A percentile compares a stretch with the other conserved stretches of the same genome.
These are phyloP conservation scores for Xanthoconium stramineum DNA, from an alignment of 768 basidiomycete species.

Conservation along the genomic window DNA sequence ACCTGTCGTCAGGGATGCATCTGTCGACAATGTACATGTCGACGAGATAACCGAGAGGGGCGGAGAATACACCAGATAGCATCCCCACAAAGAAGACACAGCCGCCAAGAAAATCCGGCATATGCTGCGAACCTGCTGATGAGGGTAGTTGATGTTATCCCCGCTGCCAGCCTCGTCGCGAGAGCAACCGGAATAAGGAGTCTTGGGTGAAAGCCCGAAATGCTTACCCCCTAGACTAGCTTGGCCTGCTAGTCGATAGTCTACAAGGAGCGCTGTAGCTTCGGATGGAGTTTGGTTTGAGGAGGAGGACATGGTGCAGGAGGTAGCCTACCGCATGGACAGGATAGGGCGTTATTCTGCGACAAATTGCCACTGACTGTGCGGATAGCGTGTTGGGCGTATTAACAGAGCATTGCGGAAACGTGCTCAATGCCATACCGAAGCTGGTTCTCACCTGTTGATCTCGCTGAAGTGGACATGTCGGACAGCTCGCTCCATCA, in stretches of 20 bases:
- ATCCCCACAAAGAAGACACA: constrained; percentile 22
- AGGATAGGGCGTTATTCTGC: no score
- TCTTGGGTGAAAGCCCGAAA: constrained; percentile 9
- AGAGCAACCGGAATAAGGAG: constrained; percentile 30
- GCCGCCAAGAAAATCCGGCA: constrained; percentile 12
- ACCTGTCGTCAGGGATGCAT: constrained; percentile 25
- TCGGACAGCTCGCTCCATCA: no score
- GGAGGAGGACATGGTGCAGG: constrained; percentile 15
- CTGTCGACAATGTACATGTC: no score
- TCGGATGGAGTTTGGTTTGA: constrained; percentile 6
- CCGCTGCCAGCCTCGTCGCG: constrained; percentile 17
- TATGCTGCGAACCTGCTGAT: constrained; percentile 14
- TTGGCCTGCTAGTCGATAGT: neutral
- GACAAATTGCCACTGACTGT: no score
- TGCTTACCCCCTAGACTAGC: neutral
- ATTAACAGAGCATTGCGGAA: no score
- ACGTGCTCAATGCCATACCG: no score
- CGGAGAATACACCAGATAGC: constrained; percentile 13
- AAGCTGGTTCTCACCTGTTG: no score
- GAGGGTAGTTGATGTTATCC: constrained; percentile 26
- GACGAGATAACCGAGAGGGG: no score
- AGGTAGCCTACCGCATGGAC: no score
- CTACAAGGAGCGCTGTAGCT: constrained; percentile 8
- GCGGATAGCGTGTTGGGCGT: no score
- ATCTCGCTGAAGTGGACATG: no score